Percentiles rank a stretch among this genome's conserved stretches.
phyloP scores from a whole-genome alignment of 352 stramenopile species.

The Plasmopara halstedii region DNA sequence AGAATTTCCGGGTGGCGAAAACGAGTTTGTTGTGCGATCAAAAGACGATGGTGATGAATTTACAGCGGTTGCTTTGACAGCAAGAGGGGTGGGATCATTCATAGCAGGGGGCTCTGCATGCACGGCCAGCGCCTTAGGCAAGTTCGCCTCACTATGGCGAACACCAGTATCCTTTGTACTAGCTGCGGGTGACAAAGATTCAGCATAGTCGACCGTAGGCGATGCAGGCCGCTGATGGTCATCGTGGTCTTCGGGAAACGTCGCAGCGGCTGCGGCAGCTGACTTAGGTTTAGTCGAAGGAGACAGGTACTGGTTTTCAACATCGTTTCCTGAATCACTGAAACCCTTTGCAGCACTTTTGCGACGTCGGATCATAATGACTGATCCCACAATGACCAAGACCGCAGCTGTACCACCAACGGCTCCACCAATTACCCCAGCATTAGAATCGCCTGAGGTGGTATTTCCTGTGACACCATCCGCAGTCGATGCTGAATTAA shows the following conservation, averaged over 20 bases:
- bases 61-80: constrained; percentile 18
- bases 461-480: constrained; percentile 31
- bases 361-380: constrained; percentile 62
- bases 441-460: constrained; percentile 18
- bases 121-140: neutral
- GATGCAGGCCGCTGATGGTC: constrained; percentile 25
- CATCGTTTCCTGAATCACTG: constrained; percentile 32
- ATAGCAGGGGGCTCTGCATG: neutral
- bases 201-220: constrained; percentile 44
- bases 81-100: constrained; percentile 18
- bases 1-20: constrained; percentile 9
- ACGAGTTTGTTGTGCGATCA: constrained; percentile 12
- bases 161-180: constrained; percentile 15
- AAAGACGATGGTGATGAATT: constrained; percentile 14
- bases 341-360: constrained; percentile 27
- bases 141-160: constrained; percentile 9
- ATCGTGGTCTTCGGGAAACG: constrained; percentile 22
- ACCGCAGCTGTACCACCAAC: constrained; percentile 35
- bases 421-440: constrained; percentile 31
- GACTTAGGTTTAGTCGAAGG: constrained; percentile 46
- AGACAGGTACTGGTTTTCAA: constrained; percentile 55
- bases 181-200: constrained; percentile 40
- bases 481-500: constrained; percentile 46
- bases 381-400: constrained; percentile 54
- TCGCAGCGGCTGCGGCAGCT: constrained; percentile 2